Evolutionary conservation across 2,329 filamentous ascomycete species (phyloP).

Genomic region (Berkeleyomyces rouxiae): DNA sequence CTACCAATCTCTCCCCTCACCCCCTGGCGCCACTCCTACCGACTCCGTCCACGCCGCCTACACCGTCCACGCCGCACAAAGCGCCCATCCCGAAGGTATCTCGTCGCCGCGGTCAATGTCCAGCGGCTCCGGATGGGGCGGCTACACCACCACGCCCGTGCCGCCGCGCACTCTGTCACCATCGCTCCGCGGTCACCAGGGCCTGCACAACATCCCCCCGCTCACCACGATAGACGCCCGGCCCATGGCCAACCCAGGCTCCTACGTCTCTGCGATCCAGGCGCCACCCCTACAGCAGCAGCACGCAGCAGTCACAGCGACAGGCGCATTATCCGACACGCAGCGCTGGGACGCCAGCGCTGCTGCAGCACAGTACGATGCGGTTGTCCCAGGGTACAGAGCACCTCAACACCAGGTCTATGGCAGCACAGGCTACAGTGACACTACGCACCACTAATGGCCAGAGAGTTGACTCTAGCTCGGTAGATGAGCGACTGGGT

Average conservation of each 20-base stretch:
- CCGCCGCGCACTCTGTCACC: slow-evolving; percentile 30
- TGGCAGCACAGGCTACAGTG: slow-evolving; percentile 25
- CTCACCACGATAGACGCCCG: slow-evolving; percentile 26
- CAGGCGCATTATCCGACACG: slow-evolving; percentile 19
- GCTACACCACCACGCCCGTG: slow-evolving; percentile 25
- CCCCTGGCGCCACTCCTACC: slow-evolving; percentile 23
- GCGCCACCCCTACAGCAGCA: slow-evolving; percentile 24
- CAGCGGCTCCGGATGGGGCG: slow-evolving; percentile 32
- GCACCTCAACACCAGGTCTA: slow-evolving; percentile 25
- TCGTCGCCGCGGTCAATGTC: slow-evolving; percentile 36
- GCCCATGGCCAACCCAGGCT: slow-evolving; percentile 18
- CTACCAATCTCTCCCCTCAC: slow-evolving; percentile 32
- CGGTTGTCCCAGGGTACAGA: slow-evolving; percentile 23
- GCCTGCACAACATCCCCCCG: slow-evolving; percentile 20
- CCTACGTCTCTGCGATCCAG: slow-evolving; percentile 22
- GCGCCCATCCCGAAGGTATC: slow-evolving; percentile 30
- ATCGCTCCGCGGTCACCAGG: slow-evolving; percentile 18
- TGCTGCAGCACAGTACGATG: slow-evolving; percentile 25
- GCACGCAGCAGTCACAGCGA: slow-evolving; percentile 20
- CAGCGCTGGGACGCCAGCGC: slow-evolving; percentile 26
- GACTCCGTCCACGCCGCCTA: slow-evolving; percentile 22
- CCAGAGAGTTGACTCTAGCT: not conserved
- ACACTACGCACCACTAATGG: slow-evolving; percentile 23
- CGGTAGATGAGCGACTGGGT: not conserved
- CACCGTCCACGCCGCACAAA: slow-evolving; percentile 23